Evolutionary conservation across 495 filamentous ascomycete genomes (phyloP), one percentile per base, ranked within the genome.

Genomic region (Trichocladium uniseriatum): DNA sequence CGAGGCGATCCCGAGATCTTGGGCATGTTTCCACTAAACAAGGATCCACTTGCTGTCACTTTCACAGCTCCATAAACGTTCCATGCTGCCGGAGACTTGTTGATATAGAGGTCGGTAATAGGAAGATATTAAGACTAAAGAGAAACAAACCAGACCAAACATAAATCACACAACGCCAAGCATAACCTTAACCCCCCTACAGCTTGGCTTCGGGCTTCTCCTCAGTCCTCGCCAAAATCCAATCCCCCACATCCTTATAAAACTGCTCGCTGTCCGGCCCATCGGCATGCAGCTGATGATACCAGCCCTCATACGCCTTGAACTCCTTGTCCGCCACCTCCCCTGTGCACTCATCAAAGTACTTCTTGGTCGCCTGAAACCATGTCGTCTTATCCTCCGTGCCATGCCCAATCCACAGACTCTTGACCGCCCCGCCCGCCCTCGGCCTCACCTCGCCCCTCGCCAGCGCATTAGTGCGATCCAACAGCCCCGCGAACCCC

Each of bases 211-310:
- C 52, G 11, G 40, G 7, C 42, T 36, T 43, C 27, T 45, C 52
- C 10, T 48, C 51, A 9, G 35, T 28, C 49, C 80, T 66, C 42
- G 66, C 72, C 47, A 90, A 61, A 46, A 94, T 81, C 85, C 86
- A 95, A 40, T 80, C 74, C 7, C 73, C 76, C 6, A 94, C 75
- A 64, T 95, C 86, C 45, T 75, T 73, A 28, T 75, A 76, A 58
- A 84, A 92, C 40, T 69, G 70, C 43, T 74, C 68, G 53, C 73
- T 86, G 66, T 24, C 73, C 63, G 48, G 80, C 70, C 63, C 63
- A 51, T 94, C 89, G 2, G 75, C 75, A 68, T 92, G 86, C 56
- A 94, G 52, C 67, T 80, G 79, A 66, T 95, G 89, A 62, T 75
- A 87, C 69, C 75, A 86, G 6, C 86, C 89, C 39, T 86, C 81